Evolutionary conservation across 2,329 filamentous ascomycete genomes (phyloP).

Genomic region (Neodidymelliopsis sp.): DNA sequence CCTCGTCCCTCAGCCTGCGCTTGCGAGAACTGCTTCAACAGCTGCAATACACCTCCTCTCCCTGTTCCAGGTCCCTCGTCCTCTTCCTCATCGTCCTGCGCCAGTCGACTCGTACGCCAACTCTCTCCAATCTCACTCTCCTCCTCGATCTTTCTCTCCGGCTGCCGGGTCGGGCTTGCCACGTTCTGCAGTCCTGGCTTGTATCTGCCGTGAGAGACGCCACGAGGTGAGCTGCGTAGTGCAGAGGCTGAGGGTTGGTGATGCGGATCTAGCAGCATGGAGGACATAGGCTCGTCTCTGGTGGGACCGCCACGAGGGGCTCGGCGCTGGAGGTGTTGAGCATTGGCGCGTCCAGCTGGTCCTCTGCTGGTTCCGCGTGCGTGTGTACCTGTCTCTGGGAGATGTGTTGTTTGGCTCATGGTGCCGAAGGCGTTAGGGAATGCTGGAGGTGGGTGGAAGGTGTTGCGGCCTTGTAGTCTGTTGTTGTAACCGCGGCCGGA

Average conservation of each 20-base stretch:
- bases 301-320: constrained; percentile 26
- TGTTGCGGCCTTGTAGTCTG: constrained; percentile 54
- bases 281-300: constrained; percentile 69
- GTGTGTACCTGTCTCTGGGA: constrained; percentile 51
- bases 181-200: constrained; percentile 37
- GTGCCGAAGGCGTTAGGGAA: constrained; percentile 71
- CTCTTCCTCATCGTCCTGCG: constrained; percentile 57
- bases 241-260: constrained; percentile 69
- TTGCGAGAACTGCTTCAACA: constrained; percentile 73
- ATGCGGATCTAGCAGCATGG: constrained; percentile 76
- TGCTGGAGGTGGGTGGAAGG: constrained; percentile 77
- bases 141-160: constrained; percentile 50
- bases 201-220: constrained; percentile 60
- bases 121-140: constrained; percentile 69
- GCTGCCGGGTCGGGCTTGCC: constrained; percentile 15
- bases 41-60: constrained; percentile 67
- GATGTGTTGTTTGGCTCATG: constrained; percentile 57
- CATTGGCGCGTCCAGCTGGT: constrained; percentile 31
- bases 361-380: constrained; percentile 38
- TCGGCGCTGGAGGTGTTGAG: constrained; percentile 37
- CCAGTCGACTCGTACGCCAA: constrained; percentile 57
- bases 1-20: constrained; percentile 62
- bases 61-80: constrained; percentile 52
- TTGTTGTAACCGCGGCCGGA: constrained; percentile 47
- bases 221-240: constrained; percentile 53